These are phyloP conservation scores for Brettanomyces bruxellensis DNA, from an alignment of 805 yeast genomes.

Conservation along the genomic window DNA sequence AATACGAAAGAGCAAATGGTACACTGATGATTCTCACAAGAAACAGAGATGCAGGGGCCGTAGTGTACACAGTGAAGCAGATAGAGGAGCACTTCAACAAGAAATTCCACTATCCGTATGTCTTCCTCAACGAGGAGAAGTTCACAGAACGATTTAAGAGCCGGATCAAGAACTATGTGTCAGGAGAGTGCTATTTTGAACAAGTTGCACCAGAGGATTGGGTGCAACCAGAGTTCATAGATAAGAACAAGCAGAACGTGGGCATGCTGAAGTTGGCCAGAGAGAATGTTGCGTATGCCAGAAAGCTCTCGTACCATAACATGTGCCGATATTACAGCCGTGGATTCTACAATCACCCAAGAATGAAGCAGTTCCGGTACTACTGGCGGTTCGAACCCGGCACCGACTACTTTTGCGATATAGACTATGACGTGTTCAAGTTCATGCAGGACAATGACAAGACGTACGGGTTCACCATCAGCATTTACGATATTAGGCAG, in stretches of 20 bases:
- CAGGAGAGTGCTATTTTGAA: slow-evolving; percentile 41
- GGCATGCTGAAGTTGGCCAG: slow-evolving; percentile 28
- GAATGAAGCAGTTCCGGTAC: slow-evolving; percentile 50
- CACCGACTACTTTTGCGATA: slow-evolving; percentile 56
- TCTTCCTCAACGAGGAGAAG: slow-evolving; percentile 63
- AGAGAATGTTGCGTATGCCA: slow-evolving; percentile 49
- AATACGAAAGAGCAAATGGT: slow-evolving; percentile 52
- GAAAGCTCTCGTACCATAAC: slow-evolving; percentile 57
- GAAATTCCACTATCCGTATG: slow-evolving; percentile 74
- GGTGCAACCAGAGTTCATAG: slow-evolving; percentile 39
- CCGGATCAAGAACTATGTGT: slow-evolving; percentile 29
- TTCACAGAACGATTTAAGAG: slow-evolving; percentile 51
- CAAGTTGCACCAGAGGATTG: slow-evolving; percentile 38
- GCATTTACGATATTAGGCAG: slow-evolving; percentile 61
- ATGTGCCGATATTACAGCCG: slow-evolving; percentile 79
- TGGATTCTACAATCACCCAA: slow-evolving; percentile 54
- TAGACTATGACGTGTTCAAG: slow-evolving; percentile 71
- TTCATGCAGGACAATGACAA: slow-evolving; percentile 61
- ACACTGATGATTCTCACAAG: slow-evolving; percentile 68
- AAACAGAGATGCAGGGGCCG: slow-evolving; percentile 45
- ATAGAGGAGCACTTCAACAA: slow-evolving; percentile 59
- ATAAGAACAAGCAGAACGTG: slow-evolving; percentile 23
- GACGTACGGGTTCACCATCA: slow-evolving; percentile 65
- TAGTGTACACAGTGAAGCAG: slow-evolving; percentile 44
- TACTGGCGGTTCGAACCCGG: slow-evolving; percentile 81